phyloP scores from a whole-genome alignment of 2,329 filamentous ascomycete genomes.

The Xylogone sp. region DNA sequence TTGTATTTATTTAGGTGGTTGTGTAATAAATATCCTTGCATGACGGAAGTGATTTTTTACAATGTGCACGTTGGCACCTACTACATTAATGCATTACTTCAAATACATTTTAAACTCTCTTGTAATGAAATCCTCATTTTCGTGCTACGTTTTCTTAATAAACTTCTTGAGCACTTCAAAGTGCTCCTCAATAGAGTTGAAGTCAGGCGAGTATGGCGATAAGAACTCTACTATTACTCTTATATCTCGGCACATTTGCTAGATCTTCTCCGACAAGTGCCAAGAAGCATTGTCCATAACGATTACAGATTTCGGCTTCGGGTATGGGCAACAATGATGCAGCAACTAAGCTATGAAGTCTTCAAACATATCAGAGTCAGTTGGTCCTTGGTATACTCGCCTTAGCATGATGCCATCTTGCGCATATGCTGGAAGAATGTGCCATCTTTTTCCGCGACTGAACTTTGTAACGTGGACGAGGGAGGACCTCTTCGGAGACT shows the following conservation, averaged over 20 bases:
- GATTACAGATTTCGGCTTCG: constrained; percentile 31
- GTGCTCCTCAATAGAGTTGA: constrained; percentile 24
- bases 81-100: constrained; percentile 20
- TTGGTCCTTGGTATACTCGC: constrained; percentile 26
- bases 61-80: constrained; percentile 15
- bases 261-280: constrained; percentile 24
- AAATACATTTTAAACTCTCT: constrained; percentile 20
- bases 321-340: constrained; percentile 26
- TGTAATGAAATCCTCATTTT: constrained; percentile 9
- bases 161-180: constrained; percentile 22
- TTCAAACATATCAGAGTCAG: constrained; percentile 24
- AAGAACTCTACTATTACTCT: constrained; percentile 18
- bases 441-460: constrained; percentile 17
- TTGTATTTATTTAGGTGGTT: too few relatives aligned
- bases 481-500: constrained; percentile 29
- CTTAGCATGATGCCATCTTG: constrained; percentile 21
- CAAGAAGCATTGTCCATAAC: constrained; percentile 33
- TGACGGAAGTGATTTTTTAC: constrained; percentile 20
- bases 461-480: constrained; percentile 22
- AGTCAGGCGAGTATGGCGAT: constrained; percentile 19
- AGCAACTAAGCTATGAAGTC: constrained; percentile 30
- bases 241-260: constrained; percentile 23
- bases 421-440: constrained; percentile 23
- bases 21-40: too few relatives aligned
- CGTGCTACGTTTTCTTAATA: constrained; percentile 20